Evolutionary conservation across 345 rosid genomes (phyloP).

Genomic region (Euphorbia tirucalli): DNA sequence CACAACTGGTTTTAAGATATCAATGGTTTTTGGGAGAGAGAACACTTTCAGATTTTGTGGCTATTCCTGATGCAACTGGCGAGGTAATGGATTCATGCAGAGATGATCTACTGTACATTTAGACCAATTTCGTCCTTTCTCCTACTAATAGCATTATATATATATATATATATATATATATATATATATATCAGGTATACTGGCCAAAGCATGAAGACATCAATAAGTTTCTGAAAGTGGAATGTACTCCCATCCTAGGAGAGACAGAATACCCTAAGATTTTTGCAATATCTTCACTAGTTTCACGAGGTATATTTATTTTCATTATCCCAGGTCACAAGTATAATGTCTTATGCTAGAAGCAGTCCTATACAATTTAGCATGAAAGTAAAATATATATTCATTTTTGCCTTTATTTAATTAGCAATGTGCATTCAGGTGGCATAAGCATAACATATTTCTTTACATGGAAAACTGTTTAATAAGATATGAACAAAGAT

Average conservation of each 20-base stretch:
- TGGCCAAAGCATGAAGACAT: slow-evolving; percentile 92
- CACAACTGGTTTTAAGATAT: slow-evolving; percentile 58
- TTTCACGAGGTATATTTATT: slow-evolving; percentile 59
- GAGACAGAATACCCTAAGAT: slow-evolving; percentile 70
- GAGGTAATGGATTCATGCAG: slow-evolving; percentile 53
- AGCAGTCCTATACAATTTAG: background rate
- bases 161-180: slow-evolving; percentile 17
- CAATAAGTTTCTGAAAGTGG: slow-evolving; percentile 71
- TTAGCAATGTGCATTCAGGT: background rate
- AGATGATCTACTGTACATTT: background rate
- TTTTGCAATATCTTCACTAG: slow-evolving; percentile 79
- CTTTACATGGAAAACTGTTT: background rate
- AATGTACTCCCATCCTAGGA: slow-evolving; percentile 66
- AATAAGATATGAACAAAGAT: background rate
- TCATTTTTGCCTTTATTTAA: background rate
- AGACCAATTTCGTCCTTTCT: background rate
- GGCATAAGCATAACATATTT: background rate
- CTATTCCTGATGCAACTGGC: slow-evolving; percentile 65
- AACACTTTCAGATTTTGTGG: slow-evolving; percentile 63
- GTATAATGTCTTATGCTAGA: slow-evolving; percentile 16
- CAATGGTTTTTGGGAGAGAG: slow-evolving; percentile 87
- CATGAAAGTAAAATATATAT: background rate
- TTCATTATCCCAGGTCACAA: background rate
- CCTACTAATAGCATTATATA: slow-evolving; percentile 10
- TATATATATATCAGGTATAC: slow-evolving; percentile 62